Evolutionary conservation across 495 filamentous ascomycete species (phyloP).

Genomic region (Letharia columbiana): DNA sequence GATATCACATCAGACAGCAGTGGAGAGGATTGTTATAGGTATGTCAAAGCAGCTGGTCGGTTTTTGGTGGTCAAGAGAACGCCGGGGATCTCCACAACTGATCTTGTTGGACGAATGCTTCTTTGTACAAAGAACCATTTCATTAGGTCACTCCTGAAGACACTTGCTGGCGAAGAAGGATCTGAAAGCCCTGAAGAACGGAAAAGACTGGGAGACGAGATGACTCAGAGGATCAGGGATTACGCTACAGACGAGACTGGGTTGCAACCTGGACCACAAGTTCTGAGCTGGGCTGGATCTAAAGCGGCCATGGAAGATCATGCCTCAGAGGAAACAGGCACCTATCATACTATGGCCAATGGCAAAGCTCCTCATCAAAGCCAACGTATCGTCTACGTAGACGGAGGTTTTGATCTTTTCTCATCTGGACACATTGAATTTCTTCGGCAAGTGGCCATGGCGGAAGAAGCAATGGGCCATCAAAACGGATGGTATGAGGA

Average conservation of each 20-base stretch:
- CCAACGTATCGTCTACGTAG: conserved; percentile 86
- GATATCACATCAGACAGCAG: conserved; percentile 78
- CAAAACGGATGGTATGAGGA: conserved; percentile 65
- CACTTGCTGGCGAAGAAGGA: conserved; percentile 65
- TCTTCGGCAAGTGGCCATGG: conserved; percentile 59
- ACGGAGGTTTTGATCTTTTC: conserved; percentile 95
- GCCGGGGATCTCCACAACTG: conserved; percentile 91
- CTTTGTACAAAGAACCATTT: conserved; percentile 85
- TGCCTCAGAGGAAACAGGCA: conserved; percentile 42
- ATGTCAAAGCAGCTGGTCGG: conserved; percentile 81
- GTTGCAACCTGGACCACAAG: conserved; percentile 58
- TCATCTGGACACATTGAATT: conserved; percentile 96
- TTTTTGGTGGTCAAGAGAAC: conserved; percentile 96
- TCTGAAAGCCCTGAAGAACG: conserved; percentile 58
- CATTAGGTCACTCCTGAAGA: conserved; percentile 59
- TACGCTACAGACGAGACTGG: conserved; percentile 84
- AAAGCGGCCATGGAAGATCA: conserved; percentile 44
- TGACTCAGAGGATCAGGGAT: conserved; percentile 63
- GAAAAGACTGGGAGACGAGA: conserved; percentile 46
- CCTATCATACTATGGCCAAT: conserved; percentile 54
- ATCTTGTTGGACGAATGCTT: conserved; percentile 94
- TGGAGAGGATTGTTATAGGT: conserved; percentile 93
- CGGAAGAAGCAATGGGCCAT: conserved; percentile 58
- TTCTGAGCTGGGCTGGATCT: conserved; percentile 66
- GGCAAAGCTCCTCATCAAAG: conserved; percentile 61